A percentile compares a stretch with the other conserved stretches of the same genome.
Evolutionary conservation across 768 basidiomycete species (phyloP).

Genomic region (Suillus variegatus): DNA sequence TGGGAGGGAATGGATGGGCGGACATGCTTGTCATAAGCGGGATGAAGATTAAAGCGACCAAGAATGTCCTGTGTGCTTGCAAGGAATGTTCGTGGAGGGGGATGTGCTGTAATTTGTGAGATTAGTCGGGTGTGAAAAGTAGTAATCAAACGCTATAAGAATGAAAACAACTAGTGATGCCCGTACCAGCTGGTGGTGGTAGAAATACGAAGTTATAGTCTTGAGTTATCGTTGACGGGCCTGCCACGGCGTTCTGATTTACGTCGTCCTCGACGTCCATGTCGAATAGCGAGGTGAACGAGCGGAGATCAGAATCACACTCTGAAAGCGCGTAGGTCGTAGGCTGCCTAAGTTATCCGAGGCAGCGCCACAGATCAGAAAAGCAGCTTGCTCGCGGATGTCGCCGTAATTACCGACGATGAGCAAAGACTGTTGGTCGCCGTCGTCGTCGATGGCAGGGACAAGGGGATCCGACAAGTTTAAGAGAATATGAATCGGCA

Average conservation of each 20-base stretch:
- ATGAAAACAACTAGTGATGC: slow-evolving; percentile 11
- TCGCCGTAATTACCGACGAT: slow-evolving; percentile 32
- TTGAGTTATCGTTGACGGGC: slow-evolving; percentile 49
- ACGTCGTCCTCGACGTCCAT: slow-evolving; percentile 31
- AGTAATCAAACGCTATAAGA: slow-evolving; percentile 4
- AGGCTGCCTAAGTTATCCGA: slow-evolving; percentile 14
- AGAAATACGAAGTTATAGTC: slow-evolving; percentile 26
- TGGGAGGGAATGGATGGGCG: slow-evolving; percentile 47
- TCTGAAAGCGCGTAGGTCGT: slow-evolving; percentile 16
- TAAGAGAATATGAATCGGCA: slow-evolving; percentile 19
- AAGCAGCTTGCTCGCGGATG: not conserved
- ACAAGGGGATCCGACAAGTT: slow-evolving; percentile 38
- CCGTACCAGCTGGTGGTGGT: slow-evolving; percentile 35
- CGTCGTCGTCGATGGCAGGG: slow-evolving; percentile 36
- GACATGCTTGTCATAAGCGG: slow-evolving; percentile 84
- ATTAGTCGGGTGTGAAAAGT: slow-evolving; percentile 17
- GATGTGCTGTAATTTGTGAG: slow-evolving; percentile 21
- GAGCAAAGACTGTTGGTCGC: slow-evolving; percentile 25
- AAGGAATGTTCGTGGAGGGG: slow-evolving; percentile 46
- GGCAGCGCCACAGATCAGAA: not conserved
- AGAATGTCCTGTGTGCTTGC: slow-evolving; percentile 81
- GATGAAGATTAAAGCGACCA: slow-evolving; percentile 64
- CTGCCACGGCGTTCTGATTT: slow-evolving; percentile 57
- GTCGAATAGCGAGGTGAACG: slow-evolving; percentile 18
- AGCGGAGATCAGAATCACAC: slow-evolving; percentile 27